Base-by-base conservation (phyloP, 164 flowering plant species). In the Tinospora cordifolia region DNA sequence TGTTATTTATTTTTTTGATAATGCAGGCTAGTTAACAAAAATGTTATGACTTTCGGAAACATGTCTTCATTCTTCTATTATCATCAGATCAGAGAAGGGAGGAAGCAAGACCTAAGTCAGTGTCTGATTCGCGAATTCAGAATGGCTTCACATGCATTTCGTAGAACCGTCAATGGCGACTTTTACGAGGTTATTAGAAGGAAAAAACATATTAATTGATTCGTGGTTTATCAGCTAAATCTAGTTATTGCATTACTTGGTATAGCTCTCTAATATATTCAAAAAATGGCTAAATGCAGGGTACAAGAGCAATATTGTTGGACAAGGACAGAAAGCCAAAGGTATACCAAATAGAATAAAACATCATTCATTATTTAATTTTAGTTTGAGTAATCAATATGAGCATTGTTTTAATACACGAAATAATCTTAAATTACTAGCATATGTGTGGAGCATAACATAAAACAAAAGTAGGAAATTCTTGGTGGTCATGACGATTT, bases 311-410 rank as follows among this genome's bases (percentile, higher is more conserved):
- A 40, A 64, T 87, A 64, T 72, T 88, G 69, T 5, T 84, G 46
- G 90, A 87, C 58, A 88, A 88, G 78, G 90, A 88, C 72, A 82
- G 60, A 67, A 79, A 71, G 21, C 79, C 81, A 12, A 76, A 79
- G 81, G 81, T 79, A n/a, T n/a, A 80, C n/a, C 36, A 27, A 34
- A 17, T 51, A 22, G 22, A 51, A n/a, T n/a, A n/a, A 7, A 51
- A 17, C 59, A 19, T 51, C 1, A 7, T 51, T 17, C 6, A n/a
- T 17, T 6, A n/a, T 51, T 51, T 15, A 17, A 51, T 51, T 51
- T 6, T 51, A 5, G 21, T 51, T 51, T 15, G 19, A 15, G 59
- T 4, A 41, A 41, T 41, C 13, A 12, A 8, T 41, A n/a, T n/a
- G n/a, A n/a, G n/a, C n/a, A n/a, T n/a, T n/a, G n/a, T n/a, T n/a